Evolutionary conservation across 805 yeast species (phyloP).

Genomic region (Ascoidea rubescens): DNA sequence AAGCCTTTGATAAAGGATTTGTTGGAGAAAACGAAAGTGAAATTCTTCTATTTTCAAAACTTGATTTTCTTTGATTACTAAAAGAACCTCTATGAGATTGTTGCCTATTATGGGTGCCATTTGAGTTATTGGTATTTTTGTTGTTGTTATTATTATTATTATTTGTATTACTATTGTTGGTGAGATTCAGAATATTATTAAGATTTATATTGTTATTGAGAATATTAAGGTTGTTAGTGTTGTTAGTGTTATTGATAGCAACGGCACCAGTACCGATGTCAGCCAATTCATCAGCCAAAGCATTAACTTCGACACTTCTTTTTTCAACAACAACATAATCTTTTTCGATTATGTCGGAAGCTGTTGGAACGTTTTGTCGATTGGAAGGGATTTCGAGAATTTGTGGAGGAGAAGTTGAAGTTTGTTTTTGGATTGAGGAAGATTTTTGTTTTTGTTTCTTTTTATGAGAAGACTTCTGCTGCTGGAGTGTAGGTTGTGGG

Average conservation of each 20-base stretch:
- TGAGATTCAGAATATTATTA: slow-evolving; percentile 3
- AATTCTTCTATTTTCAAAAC: slow-evolving; percentile 46
- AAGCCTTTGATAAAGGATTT: slow-evolving; percentile 77
- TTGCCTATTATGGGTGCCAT: slow-evolving; percentile 23
- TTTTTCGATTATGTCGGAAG: slow-evolving; percentile 47
- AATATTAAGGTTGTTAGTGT: neutral
- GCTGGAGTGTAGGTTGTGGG: neutral
- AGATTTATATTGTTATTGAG: slow-evolving; percentile 4
- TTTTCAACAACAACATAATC: slow-evolving; percentile 94
- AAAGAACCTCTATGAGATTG: slow-evolving; percentile 33
- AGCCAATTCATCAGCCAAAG: slow-evolving; percentile 86
- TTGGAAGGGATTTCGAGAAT: neutral
- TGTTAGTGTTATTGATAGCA: slow-evolving; percentile 24
- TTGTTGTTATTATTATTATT: neutral
- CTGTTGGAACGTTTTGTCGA: slow-evolving; percentile 6
- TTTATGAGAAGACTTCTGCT: neutral
- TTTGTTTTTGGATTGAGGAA: slow-evolving; percentile 3
- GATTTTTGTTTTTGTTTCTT: slow-evolving; percentile 4
- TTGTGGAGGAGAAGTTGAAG: slow-evolving; percentile 1
- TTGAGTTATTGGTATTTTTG: neutral
- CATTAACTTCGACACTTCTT: slow-evolving; percentile 88
- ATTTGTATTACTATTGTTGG: slow-evolving; percentile 11
- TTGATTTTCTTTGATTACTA: slow-evolving; percentile 37
- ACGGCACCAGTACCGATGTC: slow-evolving; percentile 39
- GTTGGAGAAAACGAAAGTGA: slow-evolving; percentile 67